Base-by-base conservation (phyloP, 163 green algal genomes). In the Prototheca cutis region DNA sequence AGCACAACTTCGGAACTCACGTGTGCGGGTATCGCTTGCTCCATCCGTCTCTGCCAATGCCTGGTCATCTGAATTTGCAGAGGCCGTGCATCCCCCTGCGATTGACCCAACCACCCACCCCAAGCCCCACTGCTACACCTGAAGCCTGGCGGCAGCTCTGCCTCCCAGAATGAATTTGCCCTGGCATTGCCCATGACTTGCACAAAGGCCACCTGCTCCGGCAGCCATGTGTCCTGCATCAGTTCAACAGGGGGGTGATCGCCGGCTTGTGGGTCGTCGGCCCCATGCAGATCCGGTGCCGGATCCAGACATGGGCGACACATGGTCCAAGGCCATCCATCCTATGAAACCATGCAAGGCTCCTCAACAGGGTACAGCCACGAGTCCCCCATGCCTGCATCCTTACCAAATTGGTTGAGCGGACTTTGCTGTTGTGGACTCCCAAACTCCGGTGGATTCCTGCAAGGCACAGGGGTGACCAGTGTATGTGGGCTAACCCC, bases 181-280 rank as follows among this genome's bases (percentile, higher is more conserved):
- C 81, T 75, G 15, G 64, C 66, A 68, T 99, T 99, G 19, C 91
- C 93, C 82, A 97, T 94, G 4, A 63, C 61, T 45, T 77, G 61
- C 28, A 89, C 74, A 69, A 96, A 96, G 17, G 84, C 87, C 15
- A 98, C 87, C 70, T 99, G 93, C 57, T 93, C 84, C 6, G 91
- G 93, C 27, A 97, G 78, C 92, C 92, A 97, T 18, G 90, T 98
- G 81, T 98, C 91, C 58, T 67, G 65, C 32, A n/a, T n/a, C n/a
- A n/a, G n/a, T n/a, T n/a, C n/a, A n/a, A n/a, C n/a, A n/a, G n/a
- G n/a, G n/a, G n/a, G n/a, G n/a, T n/a, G n/a, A n/a, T n/a, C n/a
- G n/a, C n/a, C n/a, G n/a, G n/a, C n/a, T n/a, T n/a, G n/a, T n/a
- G n/a, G n/a, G n/a, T n/a, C n/a, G n/a, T n/a, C n/a, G n/a, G n/a